Base-by-base conservation (phyloP, 805 yeast genomes). In the Wickerhamiella lipophila region DNA sequence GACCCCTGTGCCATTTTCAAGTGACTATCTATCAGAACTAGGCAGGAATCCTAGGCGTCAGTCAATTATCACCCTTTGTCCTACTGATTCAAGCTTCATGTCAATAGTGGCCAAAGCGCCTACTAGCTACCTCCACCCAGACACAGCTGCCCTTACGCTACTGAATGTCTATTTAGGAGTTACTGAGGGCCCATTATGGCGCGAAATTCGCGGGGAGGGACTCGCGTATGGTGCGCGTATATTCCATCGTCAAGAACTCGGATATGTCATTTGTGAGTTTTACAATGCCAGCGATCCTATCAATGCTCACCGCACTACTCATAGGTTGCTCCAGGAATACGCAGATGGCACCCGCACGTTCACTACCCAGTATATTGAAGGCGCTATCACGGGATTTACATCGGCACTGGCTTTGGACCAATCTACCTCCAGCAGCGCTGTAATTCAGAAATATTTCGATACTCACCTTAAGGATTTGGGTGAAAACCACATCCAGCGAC, bases 171-270 rank as follows among this genome's bases (percentile, higher is more conserved):
- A 79, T 57, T 68, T 92, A 49, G 83, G 81, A 55, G 82, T 86
- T 32, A 86, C 85, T 16, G 98, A 92, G 63, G 98, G 98, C 2
- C 98, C 97, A 30, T 81, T 89, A 54, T 89, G 97, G 96, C 76
- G 85, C 58, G 95, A 94, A 49, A 83, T 92, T 29, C 76, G 98
- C 65, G 98, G 98, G 36, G 74, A 87, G 1, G 98, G 98, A 2
- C 68, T 84, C 39, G 96, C 96, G 0, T 92, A 92, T 63, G 96
- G 96, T 34, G 92, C 89, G 1, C 70, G 68, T 49, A 70, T 85
- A 56, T 60, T 70, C 40, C 70, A 76, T 43, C 72, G 74, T 53
- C 60, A 75, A 11, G 95, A 86, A 55, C 66, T 75, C 36, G 89
- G 94, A 3, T 75, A 72, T 47, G 64, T 89, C 53, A 70, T 72